Conservation (phyloP, 1,139 yeast species). For the Yamadazyma atlantica region DNA sequence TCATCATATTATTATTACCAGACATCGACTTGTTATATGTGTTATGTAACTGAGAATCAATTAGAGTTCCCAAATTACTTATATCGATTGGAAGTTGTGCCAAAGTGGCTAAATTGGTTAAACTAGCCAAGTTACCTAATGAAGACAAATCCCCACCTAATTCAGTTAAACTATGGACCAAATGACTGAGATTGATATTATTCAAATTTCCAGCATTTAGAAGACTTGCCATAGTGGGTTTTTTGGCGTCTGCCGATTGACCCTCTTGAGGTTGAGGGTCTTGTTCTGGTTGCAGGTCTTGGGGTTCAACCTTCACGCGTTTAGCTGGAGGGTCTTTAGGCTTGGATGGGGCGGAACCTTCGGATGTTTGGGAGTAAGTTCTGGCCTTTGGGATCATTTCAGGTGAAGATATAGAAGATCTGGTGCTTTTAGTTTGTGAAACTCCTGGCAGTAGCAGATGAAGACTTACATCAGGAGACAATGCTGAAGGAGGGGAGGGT, state of each 20-base stretch:
- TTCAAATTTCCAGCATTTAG: conserved; percentile 47
- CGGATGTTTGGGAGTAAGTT: no score
- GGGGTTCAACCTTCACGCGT: no score
- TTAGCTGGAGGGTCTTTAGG: neutral
- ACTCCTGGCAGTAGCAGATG: neutral
- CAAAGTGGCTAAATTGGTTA: conserved; percentile 42
- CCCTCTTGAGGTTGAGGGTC: no score
- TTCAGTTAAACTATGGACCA: conserved; percentile 44
- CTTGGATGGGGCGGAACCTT: no score
- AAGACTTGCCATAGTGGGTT: conserved; percentile 14
- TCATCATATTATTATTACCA: conserved; percentile 2
- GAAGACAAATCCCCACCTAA: conserved; percentile 35
- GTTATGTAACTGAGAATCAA: conserved; percentile 22
- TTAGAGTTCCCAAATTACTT: conserved; percentile 33
- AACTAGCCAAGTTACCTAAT: conserved; percentile 40
- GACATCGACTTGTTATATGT: conserved; percentile 1
- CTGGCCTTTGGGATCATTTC: no score
- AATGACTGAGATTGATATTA: conserved; percentile 44
- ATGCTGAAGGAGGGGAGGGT: neutral
- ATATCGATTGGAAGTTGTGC: conserved; percentile 48
- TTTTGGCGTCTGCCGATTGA: no score
- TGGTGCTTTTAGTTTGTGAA: neutral
- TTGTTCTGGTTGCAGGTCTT: conserved; percentile 1
- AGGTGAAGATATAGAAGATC: neutral
- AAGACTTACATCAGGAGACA: neutral